A percentile compares a stretch with the other conserved stretches of the same genome.
Conservation (phyloP, 2,329 filamentous ascomycete genomes). For the Myriosclerotinia scirpicola region DNA sequence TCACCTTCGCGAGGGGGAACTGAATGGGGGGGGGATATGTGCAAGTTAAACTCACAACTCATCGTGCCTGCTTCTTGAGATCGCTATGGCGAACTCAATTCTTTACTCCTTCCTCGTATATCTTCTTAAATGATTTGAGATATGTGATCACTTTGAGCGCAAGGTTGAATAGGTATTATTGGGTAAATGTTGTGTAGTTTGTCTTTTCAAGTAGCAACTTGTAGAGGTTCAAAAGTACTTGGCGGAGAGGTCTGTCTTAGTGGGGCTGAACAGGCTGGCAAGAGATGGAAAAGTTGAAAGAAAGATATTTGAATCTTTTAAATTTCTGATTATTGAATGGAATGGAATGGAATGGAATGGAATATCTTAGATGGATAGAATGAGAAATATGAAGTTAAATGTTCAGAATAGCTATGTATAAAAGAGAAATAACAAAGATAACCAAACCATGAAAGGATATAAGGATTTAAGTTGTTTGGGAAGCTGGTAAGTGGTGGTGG, state of each 20-base stretch:
- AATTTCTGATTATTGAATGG: not conserved
- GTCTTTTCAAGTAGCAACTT: constrained; percentile 6
- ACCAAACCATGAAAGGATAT: not conserved
- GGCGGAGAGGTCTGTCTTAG: constrained; percentile 20
- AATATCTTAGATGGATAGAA: not conserved
- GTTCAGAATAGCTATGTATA: too few species aligned
- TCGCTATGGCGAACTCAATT: constrained; percentile 23
- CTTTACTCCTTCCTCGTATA: constrained; percentile 9
- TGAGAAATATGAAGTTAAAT: not conserved
- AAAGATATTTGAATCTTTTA: not conserved
- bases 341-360: not conserved
- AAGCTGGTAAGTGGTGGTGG: too few species aligned
- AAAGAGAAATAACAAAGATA: not conserved
- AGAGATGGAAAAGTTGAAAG: constrained; percentile 19
- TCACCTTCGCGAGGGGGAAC: constrained; percentile 6
- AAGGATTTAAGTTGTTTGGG: too few species aligned
- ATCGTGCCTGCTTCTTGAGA: constrained; percentile 35
- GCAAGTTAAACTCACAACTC: constrained; percentile 39
- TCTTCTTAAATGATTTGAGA: not conserved
- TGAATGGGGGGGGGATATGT: constrained; percentile 22
- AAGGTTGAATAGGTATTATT: constrained; percentile 5
- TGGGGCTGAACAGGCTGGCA: constrained; percentile 25
- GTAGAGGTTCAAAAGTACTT: constrained; percentile 15
- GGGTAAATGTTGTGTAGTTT: not conserved
- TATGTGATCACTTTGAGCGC: not conserved